A percentile compares a stretch with the other conserved stretches of the same genome.
Evolutionary conservation across 345 rosid species (phyloP).

Genomic region (Sisymbrium altissimum): DNA sequence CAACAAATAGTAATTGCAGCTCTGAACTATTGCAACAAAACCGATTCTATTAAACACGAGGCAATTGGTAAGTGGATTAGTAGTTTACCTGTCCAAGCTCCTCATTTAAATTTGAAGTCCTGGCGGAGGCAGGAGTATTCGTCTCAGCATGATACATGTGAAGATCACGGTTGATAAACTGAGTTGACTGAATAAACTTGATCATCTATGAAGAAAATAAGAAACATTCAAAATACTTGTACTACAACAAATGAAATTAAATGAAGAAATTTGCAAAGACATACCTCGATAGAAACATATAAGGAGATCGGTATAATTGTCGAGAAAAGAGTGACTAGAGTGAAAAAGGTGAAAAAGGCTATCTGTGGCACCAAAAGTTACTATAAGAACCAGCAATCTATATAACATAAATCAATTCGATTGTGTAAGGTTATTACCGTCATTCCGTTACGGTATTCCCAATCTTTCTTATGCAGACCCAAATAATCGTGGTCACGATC

Average conservation of each 20-base stretch:
- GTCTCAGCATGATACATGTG: slow-evolving; percentile 82
- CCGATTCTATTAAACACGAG: neutral
- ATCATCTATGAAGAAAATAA: slow-evolving; percentile 57
- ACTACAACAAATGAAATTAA: neutral
- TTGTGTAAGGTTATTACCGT: slow-evolving; percentile 46
- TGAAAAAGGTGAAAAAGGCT: slow-evolving; percentile 64
- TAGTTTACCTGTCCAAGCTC: slow-evolving; percentile 91
- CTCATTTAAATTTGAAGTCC: slow-evolving; percentile 96
- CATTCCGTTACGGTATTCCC: slow-evolving; percentile 68
- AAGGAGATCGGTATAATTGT: slow-evolving; percentile 91
- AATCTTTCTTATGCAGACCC: slow-evolving; percentile 56
- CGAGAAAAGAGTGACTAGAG: slow-evolving; percentile 87
- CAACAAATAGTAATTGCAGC: neutral
- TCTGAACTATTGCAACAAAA: neutral
- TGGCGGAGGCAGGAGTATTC: slow-evolving; percentile 80
- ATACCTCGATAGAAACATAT: slow-evolving; percentile 94
- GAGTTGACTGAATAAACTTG: slow-evolving; percentile 91
- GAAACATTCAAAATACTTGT: slow-evolving; percentile 7
- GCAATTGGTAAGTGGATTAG: neutral
- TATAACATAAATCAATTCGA: slow-evolving; percentile 12
- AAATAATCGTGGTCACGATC: slow-evolving; percentile 63
- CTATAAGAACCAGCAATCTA: slow-evolving; percentile 5
- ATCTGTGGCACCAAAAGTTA: slow-evolving; percentile 53
- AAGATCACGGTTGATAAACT: slow-evolving; percentile 82
- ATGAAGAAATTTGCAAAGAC: slow-evolving; percentile 3